A percentile compares a stretch with the other conserved stretches of the same genome.
Evolutionary conservation across 179 eudicot species (phyloP).

Genomic region (Actinidia polygama): DNA sequence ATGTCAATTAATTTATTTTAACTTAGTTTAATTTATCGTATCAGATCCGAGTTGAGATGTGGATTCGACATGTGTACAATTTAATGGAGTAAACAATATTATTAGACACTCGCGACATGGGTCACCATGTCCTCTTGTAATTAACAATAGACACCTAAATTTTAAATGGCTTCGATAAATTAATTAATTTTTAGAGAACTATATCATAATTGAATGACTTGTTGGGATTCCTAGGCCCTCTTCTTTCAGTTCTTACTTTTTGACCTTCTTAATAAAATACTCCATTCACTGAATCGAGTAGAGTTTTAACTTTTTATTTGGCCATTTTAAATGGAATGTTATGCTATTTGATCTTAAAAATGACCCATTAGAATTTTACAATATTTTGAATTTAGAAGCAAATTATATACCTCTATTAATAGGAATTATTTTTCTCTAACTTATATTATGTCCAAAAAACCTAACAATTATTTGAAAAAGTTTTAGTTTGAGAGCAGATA

Average conservation of each 20-base stretch:
- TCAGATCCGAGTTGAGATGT: not conserved
- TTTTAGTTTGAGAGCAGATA: too few relatives aligned
- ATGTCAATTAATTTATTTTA: not conserved
- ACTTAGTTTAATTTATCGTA: not conserved
- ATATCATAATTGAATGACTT: not conserved
- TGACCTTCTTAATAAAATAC: not conserved
- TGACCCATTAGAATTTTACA: too few relatives aligned
- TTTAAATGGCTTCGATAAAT: not conserved
- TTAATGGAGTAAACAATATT: not conserved
- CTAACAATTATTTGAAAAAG: too few relatives aligned
- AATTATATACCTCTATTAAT: too few relatives aligned
- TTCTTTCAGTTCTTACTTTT: slow-evolving; percentile 9
- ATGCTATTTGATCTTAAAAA: too few relatives aligned
- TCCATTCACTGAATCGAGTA: too few relatives aligned
- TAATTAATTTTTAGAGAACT: not conserved
- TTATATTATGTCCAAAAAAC: too few relatives aligned
- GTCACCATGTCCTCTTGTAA: slow-evolving; percentile 9
- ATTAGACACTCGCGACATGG: not conserved
- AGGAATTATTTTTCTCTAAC: too few relatives aligned
- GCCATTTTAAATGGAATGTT: too few relatives aligned
- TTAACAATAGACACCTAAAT: not conserved
- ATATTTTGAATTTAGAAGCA: too few relatives aligned
- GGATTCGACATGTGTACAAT: not conserved
- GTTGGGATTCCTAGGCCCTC: slow-evolving; percentile 7
- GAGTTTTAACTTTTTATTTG: too few relatives aligned